phyloP scores from a whole-genome alignment of 2,329 filamentous ascomycete genomes.

The Fusarium newnesense region DNA sequence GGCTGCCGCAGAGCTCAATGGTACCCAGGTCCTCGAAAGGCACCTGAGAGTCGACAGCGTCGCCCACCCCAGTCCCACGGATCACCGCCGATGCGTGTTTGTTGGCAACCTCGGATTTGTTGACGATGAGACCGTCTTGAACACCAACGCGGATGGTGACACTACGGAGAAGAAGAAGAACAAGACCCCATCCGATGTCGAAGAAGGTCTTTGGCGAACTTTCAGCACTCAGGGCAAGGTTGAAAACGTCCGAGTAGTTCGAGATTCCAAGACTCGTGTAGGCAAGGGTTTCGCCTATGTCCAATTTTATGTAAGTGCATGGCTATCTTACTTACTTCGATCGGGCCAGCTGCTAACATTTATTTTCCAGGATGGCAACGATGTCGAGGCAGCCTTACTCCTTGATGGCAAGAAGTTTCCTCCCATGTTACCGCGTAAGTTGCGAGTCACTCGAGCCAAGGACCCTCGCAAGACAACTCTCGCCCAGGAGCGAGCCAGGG shows the following conservation, averaged over 20 bases:
- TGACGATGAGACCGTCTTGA: slow-evolving; percentile 83
- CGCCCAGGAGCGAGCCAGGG: slow-evolving; percentile 52
- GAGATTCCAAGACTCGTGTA: slow-evolving; percentile 89
- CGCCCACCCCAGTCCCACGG: slow-evolving; percentile 83
- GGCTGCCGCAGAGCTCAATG: slow-evolving; percentile 83
- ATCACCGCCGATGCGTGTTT: slow-evolving; percentile 92
- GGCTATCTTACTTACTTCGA: not conserved
- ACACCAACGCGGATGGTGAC: slow-evolving; percentile 71
- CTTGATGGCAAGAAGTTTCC: slow-evolving; percentile 93
- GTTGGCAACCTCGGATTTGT: slow-evolving; percentile 97
- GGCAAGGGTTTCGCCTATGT: slow-evolving; percentile 98
- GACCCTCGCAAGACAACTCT: slow-evolving; percentile 70
- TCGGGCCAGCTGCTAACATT: slow-evolving; percentile 5
- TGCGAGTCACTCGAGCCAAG: slow-evolving; percentile 89
- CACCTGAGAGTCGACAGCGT: slow-evolving; percentile 93
- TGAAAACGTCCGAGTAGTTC: slow-evolving; percentile 91
- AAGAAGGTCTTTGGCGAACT: slow-evolving; percentile 90
- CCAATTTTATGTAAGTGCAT: slow-evolving; percentile 77
- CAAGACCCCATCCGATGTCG: slow-evolving; percentile 82
- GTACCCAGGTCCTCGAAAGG: slow-evolving; percentile 82
- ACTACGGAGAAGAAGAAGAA: slow-evolving; percentile 78
- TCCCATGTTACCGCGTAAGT: slow-evolving; percentile 87
- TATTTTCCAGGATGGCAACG: slow-evolving; percentile 74
- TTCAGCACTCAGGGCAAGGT: slow-evolving; percentile 82
- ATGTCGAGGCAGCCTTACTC: slow-evolving; percentile 89